Percentiles rank a stretch among this genome's conserved stretches.
Conservation (phyloP, 768 basidiomycete genomes). For the Lentinula boryana region DNA sequence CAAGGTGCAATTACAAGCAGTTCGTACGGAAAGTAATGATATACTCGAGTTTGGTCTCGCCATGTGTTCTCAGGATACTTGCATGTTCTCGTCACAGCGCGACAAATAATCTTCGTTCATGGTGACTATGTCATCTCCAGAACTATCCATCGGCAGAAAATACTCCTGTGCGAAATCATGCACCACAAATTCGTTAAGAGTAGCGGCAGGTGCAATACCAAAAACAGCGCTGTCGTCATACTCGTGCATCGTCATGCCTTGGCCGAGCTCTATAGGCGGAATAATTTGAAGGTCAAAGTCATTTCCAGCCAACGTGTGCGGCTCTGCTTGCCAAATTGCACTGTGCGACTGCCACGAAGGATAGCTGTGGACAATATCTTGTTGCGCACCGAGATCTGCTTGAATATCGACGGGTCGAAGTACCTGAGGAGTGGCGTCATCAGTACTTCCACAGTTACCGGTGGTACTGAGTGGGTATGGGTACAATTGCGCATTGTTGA, state of each 20-base stretch:
- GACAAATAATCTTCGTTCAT: neutral
- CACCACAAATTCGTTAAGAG: neutral
- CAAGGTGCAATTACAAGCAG: neutral
- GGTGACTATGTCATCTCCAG: neutral
- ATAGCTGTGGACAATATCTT: conserved; percentile 27
- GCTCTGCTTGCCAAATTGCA: conserved; percentile 23
- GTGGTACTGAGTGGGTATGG: conserved; percentile 18
- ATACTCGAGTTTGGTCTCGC: neutral
- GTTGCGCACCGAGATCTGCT: conserved; percentile 26
- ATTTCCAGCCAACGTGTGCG: conserved; percentile 40
- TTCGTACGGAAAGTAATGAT: neutral
- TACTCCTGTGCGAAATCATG: neutral
- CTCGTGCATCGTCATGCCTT: neutral
- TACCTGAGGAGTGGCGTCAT: conserved; percentile 21
- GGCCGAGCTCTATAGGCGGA: conserved; percentile 56
- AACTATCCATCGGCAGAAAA: neutral
- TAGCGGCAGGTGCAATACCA: neutral
- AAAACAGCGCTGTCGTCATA: neutral
- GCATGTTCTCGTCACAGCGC: neutral
- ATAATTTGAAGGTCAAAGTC: conserved; percentile 66
- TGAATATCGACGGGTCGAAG: conserved; percentile 31
- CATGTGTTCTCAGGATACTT: neutral
- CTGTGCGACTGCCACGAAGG: conserved; percentile 25
- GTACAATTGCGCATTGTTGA: conserved; percentile 5
- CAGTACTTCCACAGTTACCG: conserved; percentile 10